A percentile compares a stretch with the other conserved stretches of the same genome.
phyloP scores from a whole-genome alignment of 225 moss, liverwort and hornwort genomes.

The Asterella californica region DNA sequence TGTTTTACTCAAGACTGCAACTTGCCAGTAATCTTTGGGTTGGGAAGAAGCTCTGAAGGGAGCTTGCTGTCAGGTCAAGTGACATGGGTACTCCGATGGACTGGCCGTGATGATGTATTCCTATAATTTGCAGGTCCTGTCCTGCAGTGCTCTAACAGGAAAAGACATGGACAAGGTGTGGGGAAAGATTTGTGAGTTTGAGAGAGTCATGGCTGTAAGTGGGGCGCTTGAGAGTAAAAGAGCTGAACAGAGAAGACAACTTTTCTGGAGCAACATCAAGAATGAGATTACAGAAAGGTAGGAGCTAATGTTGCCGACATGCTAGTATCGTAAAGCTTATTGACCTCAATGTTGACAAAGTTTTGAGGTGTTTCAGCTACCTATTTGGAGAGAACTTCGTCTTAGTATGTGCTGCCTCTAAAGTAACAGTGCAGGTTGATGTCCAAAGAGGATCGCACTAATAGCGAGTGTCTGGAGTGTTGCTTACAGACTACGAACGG shows the following conservation, averaged over 20 bases:
- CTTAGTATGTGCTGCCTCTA: not conserved
- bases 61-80: not conserved
- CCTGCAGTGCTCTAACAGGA: constrained; percentile 34
- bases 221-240: constrained; percentile 27
- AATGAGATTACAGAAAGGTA: constrained; percentile 38
- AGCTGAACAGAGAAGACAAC: constrained; percentile 26
- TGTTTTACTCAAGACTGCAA: not conserved
- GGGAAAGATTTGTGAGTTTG: constrained; percentile 29
- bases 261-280: constrained; percentile 37
- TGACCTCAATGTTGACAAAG: not conserved
- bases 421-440: not conserved
- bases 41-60: not conserved
- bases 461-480: not conserved
- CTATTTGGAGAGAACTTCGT: not conserved
- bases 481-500: constrained; percentile 25
- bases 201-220: constrained; percentile 18
- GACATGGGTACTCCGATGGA: not conserved
- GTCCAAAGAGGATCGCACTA: not conserved
- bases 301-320: not conserved
- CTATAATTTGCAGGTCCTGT: constrained; percentile 22
- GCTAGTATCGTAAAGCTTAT: not conserved
- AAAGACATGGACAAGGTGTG: constrained; percentile 18
- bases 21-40: not conserved
- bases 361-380: not conserved
- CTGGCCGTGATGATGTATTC: not conserved